Conservation (phyloP, 2,329 filamentous ascomycete species). For the Amylocarpus encephaloides region DNA sequence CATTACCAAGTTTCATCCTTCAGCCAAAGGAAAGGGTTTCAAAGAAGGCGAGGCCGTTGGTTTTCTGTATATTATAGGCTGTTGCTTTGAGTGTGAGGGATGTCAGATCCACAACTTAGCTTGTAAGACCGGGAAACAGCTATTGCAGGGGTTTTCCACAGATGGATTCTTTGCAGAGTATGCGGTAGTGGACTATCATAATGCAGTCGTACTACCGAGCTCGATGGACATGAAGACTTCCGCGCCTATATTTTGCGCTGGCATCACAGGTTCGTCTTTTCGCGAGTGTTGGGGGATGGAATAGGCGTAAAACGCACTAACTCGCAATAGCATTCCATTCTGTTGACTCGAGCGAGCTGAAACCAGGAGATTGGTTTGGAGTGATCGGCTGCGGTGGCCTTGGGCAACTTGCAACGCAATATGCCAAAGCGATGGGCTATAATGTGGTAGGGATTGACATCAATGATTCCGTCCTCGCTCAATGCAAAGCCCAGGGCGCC, state of each 20-base stretch:
- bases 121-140: conserved; percentile 35
- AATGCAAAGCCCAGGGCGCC: conserved; percentile 10
- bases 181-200: conserved; percentile 39
- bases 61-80: conserved; percentile 40
- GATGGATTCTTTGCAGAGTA: conserved; percentile 44
- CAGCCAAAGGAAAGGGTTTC: conserved; percentile 35
- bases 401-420: conserved; percentile 17
- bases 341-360: conserved; percentile 34
- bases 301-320: no score
- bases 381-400: conserved; percentile 16
- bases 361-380: conserved; percentile 13
- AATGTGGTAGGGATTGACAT: conserved; percentile 15
- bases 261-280: conserved; percentile 34
- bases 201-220: conserved; percentile 36
- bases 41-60: conserved; percentile 38
- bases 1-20: conserved; percentile 35
- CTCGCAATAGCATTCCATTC: conserved; percentile 31
- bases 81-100: conserved; percentile 41
- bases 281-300: no score
- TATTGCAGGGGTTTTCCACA: conserved; percentile 36
- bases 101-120: conserved; percentile 39
- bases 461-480: conserved; percentile 9
- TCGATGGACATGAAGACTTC: conserved; percentile 31
- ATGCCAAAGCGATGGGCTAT: conserved; percentile 15
- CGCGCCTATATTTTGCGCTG: conserved; percentile 44